These are phyloP conservation scores for Naganishia liquefaciens DNA, from an alignment of 1,284 basidiomycete genomes.

Conservation along the genomic window DNA sequence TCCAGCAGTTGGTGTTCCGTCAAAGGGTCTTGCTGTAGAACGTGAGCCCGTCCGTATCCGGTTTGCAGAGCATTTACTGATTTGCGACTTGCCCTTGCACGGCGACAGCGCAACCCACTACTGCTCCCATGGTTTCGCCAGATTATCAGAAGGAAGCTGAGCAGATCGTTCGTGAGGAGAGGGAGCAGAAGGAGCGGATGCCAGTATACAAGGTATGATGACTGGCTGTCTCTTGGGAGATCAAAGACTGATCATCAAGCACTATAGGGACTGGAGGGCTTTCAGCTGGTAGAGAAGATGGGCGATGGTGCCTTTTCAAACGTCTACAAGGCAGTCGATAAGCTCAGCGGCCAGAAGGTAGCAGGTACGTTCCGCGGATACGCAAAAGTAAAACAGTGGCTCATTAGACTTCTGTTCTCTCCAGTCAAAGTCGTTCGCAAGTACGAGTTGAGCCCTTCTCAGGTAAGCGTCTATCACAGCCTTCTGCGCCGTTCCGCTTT, in stretches of 20 bases:
- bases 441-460: conserved; percentile 88
- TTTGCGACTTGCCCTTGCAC: neutral
- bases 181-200: conserved; percentile 72
- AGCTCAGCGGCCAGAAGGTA: conserved; percentile 74
- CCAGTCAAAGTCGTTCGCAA: conserved; percentile 96
- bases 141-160: conserved; percentile 65
- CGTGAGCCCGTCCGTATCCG: neutral
- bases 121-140: conserved; percentile 47
- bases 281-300: conserved; percentile 84
- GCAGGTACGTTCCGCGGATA: conserved; percentile 64
- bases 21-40: conserved; percentile 16
- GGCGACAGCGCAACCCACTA: conserved; percentile 42
- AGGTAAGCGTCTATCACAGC: conserved; percentile 67
- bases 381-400: conserved; percentile 3
- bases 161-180: conserved; percentile 75
- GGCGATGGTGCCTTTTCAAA: conserved; percentile 98
- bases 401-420: conserved; percentile 26
- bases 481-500: conserved; percentile 19
- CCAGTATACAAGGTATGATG: conserved; percentile 66
- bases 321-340: conserved; percentile 90
- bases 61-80: neutral
- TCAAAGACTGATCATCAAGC: conserved; percentile 16
- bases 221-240: conserved; percentile 3
- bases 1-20: conserved; percentile 39
- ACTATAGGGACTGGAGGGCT: conserved; percentile 73